Evolutionary conservation across 306 rosid genomes (phyloP).

Genomic region (Trifolium repens): DNA sequence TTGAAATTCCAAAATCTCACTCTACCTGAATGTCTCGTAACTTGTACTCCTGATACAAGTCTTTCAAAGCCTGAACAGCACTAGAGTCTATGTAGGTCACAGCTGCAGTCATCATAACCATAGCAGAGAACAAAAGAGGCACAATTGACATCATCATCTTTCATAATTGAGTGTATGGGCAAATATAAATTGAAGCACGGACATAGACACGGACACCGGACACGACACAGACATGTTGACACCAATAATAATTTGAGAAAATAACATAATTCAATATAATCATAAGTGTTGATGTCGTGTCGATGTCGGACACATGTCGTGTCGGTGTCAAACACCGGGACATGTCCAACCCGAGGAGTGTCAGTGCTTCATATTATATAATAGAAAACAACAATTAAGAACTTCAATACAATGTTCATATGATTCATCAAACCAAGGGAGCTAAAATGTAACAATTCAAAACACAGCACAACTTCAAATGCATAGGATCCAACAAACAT

Average conservation of each 20-base stretch:
- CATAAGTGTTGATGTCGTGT: too few relatives aligned
- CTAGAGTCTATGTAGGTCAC: slow-evolving; percentile 95
- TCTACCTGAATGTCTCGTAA: slow-evolving; percentile 84
- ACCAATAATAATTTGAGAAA: too few relatives aligned
- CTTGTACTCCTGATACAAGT: slow-evolving; percentile 87
- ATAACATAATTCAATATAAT: too few relatives aligned
- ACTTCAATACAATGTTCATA: slow-evolving; percentile 24
- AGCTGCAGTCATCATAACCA: slow-evolving; percentile 64
- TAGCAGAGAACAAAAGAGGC: slow-evolving; percentile 23
- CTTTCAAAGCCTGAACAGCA: slow-evolving; percentile 92
- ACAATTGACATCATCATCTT: slow-evolving; percentile 1
- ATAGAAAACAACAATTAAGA: slow-evolving; percentile 22
- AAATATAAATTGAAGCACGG: neutral
- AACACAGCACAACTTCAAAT: neutral
- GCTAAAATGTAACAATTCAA: slow-evolving; percentile 4
- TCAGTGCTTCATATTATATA: neutral
- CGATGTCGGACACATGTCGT: too few relatives aligned
- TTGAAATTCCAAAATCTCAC: slow-evolving; percentile 12
- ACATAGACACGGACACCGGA: too few relatives aligned
- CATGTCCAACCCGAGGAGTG: too few relatives aligned
- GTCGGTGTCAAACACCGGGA: too few relatives aligned
- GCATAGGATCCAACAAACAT: neutral
- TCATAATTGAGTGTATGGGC: slow-evolving; percentile 9
- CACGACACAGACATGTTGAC: too few relatives aligned
- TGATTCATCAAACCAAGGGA: neutral